Percentiles rank a stretch among this genome's conserved stretches.
Conservation (phyloP, 306 rosid genomes). For the Lablab purpureus region DNA sequence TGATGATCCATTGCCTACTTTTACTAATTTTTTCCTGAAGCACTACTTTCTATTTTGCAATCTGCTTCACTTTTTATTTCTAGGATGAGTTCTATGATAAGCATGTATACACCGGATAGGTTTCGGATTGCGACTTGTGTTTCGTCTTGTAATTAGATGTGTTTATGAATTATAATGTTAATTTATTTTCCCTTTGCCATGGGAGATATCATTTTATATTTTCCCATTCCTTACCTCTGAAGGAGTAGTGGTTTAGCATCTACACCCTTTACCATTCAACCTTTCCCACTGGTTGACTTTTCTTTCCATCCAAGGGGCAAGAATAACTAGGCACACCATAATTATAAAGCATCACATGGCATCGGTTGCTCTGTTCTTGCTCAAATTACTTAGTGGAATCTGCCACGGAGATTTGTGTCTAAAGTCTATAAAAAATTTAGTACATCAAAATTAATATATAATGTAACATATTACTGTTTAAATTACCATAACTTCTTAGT, state of each 20-base stretch:
- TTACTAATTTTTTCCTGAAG: conserved; percentile 40
- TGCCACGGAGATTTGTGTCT: neutral
- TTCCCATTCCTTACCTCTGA: conserved; percentile 20
- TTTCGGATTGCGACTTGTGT: conserved; percentile 35
- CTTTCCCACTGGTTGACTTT: conserved; percentile 26
- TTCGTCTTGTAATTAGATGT: conserved; percentile 28
- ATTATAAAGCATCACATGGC: conserved; percentile 14
- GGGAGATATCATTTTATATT: conserved; percentile 33
- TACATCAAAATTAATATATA: neutral
- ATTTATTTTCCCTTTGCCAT: conserved; percentile 5
- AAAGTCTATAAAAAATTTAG: neutral
- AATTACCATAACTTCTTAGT: neutral
- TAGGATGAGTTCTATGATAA: conserved; percentile 10
- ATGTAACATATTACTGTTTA: neutral
- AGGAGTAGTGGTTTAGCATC: conserved; percentile 3
- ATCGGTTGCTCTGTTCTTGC: conserved; percentile 8
- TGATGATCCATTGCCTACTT: conserved; percentile 40
- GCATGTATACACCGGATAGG: conserved; percentile 42
- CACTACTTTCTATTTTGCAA: conserved; percentile 25
- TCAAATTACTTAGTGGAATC: conserved; percentile 9
- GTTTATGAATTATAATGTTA: conserved; percentile 14
- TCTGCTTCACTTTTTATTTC: conserved; percentile 30
- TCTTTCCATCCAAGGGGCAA: conserved; percentile 17
- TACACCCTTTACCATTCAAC: conserved; percentile 11
- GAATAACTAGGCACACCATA: neutral